Conservation (phyloP, 805 yeast species). For the Nakazawaea holstii region DNA sequence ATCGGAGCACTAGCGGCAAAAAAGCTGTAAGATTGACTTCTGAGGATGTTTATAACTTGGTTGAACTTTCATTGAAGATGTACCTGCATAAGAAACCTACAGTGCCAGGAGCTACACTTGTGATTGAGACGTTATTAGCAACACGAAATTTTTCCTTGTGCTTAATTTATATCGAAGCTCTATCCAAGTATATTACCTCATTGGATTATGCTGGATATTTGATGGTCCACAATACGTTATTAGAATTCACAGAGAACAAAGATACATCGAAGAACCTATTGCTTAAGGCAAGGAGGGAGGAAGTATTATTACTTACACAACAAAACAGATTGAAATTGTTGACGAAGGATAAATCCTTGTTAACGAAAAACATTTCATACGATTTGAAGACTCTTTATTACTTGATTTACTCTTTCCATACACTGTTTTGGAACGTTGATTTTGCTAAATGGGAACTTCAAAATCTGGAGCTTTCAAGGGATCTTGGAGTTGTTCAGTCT, state of each 20-base stretch:
- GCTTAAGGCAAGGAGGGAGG: not conserved
- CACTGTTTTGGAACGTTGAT: slow-evolving; percentile 3
- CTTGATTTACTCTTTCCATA: not conserved
- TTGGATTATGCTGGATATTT: slow-evolving; percentile 1
- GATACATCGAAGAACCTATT: not conserved
- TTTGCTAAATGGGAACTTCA: not conserved
- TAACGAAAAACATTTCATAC: slow-evolving; percentile 1
- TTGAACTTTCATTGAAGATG: not conserved
- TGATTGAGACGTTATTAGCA: slow-evolving; percentile 5
- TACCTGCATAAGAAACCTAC: not conserved
- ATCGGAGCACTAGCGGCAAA: not conserved
- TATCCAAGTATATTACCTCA: not conserved
- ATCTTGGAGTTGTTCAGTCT: not conserved
- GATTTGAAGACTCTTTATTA: not conserved
- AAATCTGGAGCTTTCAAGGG: not conserved
- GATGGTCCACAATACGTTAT: not conserved
- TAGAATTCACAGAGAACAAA: not conserved
- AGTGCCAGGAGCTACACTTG: not conserved
- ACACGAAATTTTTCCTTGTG: slow-evolving; percentile 1
- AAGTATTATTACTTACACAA: not conserved
- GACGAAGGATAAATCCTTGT: not conserved
- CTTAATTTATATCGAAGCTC: slow-evolving; percentile 1
- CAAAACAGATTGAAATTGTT: not conserved
- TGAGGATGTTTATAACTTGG: slow-evolving; percentile 2
- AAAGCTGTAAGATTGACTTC: not conserved